Percentiles rank a stretch among this genome's conserved stretches.
Evolutionary conservation across 2,329 filamentous ascomycete genomes (phyloP).

Genomic region (Zasmidium citrigriseum): DNA sequence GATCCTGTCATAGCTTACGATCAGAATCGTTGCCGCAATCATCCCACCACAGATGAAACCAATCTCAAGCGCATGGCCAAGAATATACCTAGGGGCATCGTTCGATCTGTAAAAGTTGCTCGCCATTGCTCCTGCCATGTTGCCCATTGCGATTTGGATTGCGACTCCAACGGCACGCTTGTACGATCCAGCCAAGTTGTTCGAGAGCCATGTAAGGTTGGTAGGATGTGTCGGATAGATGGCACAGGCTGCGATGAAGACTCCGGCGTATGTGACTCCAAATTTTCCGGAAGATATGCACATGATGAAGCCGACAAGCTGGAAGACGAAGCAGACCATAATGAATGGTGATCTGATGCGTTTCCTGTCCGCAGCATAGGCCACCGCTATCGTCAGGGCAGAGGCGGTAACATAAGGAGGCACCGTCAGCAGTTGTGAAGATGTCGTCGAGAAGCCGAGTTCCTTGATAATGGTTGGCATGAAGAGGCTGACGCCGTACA

Average conservation of each 20-base stretch:
- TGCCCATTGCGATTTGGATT: slow-evolving; percentile 54
- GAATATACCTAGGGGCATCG: slow-evolving; percentile 52
- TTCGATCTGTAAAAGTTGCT: slow-evolving; percentile 67
- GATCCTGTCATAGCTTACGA: slow-evolving; percentile 56
- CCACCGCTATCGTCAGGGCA: slow-evolving; percentile 23
- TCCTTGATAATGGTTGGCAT: slow-evolving; percentile 10
- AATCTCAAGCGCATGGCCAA: slow-evolving; percentile 55
- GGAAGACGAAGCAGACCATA: slow-evolving; percentile 20
- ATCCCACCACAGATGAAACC: slow-evolving; percentile 52
- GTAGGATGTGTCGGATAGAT: slow-evolving; percentile 25
- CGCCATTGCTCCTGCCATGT: slow-evolving; percentile 59
- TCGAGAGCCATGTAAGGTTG: slow-evolving; percentile 30
- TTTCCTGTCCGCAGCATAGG: slow-evolving; percentile 29
- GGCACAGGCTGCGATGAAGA: slow-evolving; percentile 30
- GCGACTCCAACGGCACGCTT: slow-evolving; percentile 53
- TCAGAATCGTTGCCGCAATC: slow-evolving; percentile 45
- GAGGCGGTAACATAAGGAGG: slow-evolving; percentile 42
- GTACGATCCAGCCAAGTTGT: slow-evolving; percentile 56
- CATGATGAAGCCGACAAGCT: slow-evolving; percentile 29
- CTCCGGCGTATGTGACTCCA: slow-evolving; percentile 30
- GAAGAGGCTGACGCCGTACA: slow-evolving; percentile 43
- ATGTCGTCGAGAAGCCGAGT: slow-evolving; percentile 6
- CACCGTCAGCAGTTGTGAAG: slow-evolving; percentile 7
- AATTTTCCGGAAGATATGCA: slow-evolving; percentile 17
- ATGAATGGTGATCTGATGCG: slow-evolving; percentile 29